Conservation (phyloP, 768 basidiomycete genomes). For the Lentinula aciculospora region DNA sequence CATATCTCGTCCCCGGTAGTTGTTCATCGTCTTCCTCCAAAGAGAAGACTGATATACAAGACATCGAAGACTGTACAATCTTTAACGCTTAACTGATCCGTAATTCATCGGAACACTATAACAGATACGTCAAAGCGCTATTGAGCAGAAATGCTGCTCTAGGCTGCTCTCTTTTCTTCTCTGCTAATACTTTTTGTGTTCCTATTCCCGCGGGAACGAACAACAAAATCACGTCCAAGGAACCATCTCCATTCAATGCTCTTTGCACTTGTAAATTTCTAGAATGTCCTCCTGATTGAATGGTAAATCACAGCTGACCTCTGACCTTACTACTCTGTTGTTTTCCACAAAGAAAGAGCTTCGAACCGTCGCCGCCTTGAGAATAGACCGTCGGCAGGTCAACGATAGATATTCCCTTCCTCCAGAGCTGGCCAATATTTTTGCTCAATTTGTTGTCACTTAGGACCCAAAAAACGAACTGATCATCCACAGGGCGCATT, state of each 20-base stretch:
- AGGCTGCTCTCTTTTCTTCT: no score
- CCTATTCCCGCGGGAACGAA: slow-evolving; percentile 8
- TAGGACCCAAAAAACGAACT: background rate
- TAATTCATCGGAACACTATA: background rate
- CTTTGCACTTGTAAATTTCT: background rate
- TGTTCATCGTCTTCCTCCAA: background rate
- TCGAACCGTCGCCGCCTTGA: no score
- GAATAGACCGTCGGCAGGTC: background rate
- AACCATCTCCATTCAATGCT: background rate
- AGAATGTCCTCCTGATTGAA: no score
- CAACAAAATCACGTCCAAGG: background rate
- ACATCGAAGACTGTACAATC: background rate
- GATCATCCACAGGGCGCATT: background rate
- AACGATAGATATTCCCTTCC: background rate
- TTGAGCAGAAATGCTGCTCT: background rate
- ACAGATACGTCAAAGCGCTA: background rate
- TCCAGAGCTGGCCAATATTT: background rate
- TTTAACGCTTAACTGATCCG: background rate
- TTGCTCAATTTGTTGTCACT: no score
- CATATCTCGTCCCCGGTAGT: background rate
- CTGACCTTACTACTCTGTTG: no score
- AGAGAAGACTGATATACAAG: background rate
- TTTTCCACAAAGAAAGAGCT: no score
- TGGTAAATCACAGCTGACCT: no score
- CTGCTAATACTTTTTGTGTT: background rate